Conservation (phyloP, 2,329 filamentous ascomycete species). For the Phyllosticta capitalensis region DNA sequence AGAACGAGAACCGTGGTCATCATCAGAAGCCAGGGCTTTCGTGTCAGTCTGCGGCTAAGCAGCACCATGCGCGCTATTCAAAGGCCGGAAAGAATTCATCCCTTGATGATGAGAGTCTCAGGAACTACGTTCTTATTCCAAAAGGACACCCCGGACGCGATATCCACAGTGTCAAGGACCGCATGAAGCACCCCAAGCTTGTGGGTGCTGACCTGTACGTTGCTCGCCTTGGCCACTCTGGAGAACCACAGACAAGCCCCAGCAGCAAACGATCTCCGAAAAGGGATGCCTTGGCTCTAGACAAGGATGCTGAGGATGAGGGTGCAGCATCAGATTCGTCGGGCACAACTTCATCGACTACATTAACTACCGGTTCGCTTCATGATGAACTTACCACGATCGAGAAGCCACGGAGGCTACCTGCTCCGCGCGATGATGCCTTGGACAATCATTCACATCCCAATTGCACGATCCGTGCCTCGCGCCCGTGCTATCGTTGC, state of each 20-base stretch:
- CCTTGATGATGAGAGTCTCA: background rate
- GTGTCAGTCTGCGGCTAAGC: background rate
- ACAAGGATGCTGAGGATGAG: background rate
- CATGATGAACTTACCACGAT: constrained; percentile 37
- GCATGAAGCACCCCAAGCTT: constrained; percentile 38
- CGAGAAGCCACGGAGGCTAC: too few relatives aligned
- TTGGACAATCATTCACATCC: background rate
- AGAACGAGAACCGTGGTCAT: background rate
- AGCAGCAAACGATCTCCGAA: background rate
- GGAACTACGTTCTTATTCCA: background rate
- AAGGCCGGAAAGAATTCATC: constrained; percentile 13
- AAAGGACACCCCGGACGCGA: background rate
- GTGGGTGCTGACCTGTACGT: constrained; percentile 45
- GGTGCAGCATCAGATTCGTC: background rate
- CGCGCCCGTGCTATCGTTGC: constrained; percentile 44
- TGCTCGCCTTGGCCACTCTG: constrained; percentile 29
- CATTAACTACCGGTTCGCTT: constrained; percentile 24
- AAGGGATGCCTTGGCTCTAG: too few relatives aligned
- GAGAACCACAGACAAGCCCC: background rate
- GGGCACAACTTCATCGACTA: background rate
- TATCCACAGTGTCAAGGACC: constrained; percentile 22
- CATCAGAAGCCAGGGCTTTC: background rate
- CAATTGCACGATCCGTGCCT: constrained; percentile 24
- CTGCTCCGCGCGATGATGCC: background rate
- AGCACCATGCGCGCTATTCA: background rate